Evolutionary conservation across 306 rosid species (phyloP), one percentile per base, ranked within the genome.

Genomic region (Sicyos baderoa): DNA sequence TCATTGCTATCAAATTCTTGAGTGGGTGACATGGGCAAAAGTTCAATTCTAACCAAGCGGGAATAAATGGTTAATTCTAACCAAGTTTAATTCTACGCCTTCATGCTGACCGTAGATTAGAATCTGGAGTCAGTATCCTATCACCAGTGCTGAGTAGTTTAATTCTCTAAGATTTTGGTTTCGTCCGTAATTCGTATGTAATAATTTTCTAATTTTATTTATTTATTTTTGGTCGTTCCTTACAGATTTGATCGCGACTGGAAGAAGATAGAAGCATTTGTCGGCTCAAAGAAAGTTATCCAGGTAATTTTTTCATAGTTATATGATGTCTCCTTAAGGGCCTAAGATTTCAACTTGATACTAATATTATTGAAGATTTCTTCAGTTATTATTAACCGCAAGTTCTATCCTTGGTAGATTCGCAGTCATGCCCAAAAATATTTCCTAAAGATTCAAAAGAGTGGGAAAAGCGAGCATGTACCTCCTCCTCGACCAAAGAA

Each of bases 241-340:
- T 7, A 77, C 81, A 94, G 99, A 79, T 94, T 90, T 37, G 96
- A 90, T 74, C 97, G 99, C 35, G 99, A 94, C 79, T 94, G 99
- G 99, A 94, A 94, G 82, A 94, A 90, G 86, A 94, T 94, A 76
- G 97, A 86, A 86, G 97, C 99, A 62, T 94, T 85, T 82, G 84
- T 94, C 16, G 99, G 96, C 58, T 85, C 99, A 44, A 94, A 94
- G 83, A 86, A 97, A n/a, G 96, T 90, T 71, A 90, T 94, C 71
- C 99, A 94, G 97, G 99, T 93, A 86, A 82, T 63, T 66, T 51
- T 25, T 49, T 44, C 7, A 51, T 56, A 18, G 52, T 69, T 3
- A 11, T 53, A 53, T 51, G 37, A 21, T 40, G 29, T 44, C n/a
- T 42, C 14, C 53, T 7, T 21, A 1, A 1, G 53, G 53, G n/a